phyloP scores from a whole-genome alignment of 176 grass and related monocot species.

The Panicum miliaceum region DNA sequence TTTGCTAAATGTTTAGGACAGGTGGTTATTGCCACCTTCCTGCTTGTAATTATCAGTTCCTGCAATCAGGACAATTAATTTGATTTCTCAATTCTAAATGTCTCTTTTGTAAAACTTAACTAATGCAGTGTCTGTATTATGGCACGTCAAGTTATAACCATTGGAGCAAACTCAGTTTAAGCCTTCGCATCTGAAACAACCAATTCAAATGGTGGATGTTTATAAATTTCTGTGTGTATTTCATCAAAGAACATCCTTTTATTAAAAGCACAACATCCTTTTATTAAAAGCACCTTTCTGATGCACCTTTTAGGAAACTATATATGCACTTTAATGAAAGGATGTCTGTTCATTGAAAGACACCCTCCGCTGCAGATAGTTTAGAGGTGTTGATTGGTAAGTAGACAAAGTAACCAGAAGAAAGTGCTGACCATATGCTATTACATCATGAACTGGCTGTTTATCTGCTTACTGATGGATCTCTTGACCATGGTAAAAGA shows the following conservation, averaged over 20 bases:
- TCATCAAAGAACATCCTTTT: background rate
- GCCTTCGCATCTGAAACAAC: background rate
- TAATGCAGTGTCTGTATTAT: background rate
- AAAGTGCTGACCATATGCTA: background rate
- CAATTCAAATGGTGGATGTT: background rate
- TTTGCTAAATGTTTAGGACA: background rate
- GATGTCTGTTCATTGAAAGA: background rate
- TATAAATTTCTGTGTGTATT: background rate
- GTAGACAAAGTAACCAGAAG: background rate
- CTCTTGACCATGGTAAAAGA: background rate
- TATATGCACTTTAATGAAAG: background rate
- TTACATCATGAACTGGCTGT: constrained; percentile 4
- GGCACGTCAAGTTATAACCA: background rate
- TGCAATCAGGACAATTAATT: background rate
- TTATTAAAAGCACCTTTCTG: background rate
- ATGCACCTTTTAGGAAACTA: background rate
- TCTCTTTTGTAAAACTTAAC: background rate
- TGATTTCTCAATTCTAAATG: background rate
- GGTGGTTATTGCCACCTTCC: background rate
- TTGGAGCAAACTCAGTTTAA: background rate
- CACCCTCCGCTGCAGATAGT: background rate
- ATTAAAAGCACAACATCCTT: background rate
- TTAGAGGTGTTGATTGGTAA: background rate
- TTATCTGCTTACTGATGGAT: constrained; percentile 6
- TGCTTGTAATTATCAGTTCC: background rate